Conservation (phyloP, 2,329 filamentous ascomycete species). For the Penicillium vulpinum region DNA sequence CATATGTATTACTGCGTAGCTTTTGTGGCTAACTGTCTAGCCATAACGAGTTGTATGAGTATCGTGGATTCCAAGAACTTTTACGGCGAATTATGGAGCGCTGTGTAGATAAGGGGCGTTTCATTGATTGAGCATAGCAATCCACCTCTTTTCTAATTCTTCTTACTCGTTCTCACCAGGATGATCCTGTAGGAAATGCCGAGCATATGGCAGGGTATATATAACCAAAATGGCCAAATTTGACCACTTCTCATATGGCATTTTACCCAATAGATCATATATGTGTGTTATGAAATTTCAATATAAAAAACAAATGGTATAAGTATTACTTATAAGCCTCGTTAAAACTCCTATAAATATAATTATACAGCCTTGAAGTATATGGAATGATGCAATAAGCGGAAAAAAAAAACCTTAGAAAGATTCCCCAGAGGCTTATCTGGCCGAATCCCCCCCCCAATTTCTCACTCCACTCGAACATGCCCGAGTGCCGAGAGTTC, state of each 20-base stretch:
- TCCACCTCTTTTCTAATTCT: no score
- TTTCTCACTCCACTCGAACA: conserved; percentile 6
- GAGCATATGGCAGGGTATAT: neutral
- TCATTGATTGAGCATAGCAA: no score
- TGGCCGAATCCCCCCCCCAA: conserved; percentile 26
- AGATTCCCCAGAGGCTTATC: conserved; percentile 31
- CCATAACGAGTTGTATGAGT: no score
- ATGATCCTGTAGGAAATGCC: neutral
- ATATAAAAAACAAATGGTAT: neutral
- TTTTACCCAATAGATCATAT: neutral
- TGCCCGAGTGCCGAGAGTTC: neutral
- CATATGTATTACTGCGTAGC: no score
- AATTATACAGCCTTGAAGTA: neutral
- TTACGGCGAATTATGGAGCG: no score
- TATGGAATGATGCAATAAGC: conserved; percentile 17
- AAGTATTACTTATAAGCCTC: neutral
- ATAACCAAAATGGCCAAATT: neutral
- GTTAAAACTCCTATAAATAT: neutral
- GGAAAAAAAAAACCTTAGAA: conserved; percentile 15
- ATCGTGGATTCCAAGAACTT: no score
- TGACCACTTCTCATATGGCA: neutral
- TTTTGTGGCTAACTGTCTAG: no score
- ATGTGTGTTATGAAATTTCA: neutral
- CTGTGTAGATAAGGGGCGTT: no score
- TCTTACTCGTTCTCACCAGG: no score